Base-by-base conservation (phyloP, 352 stramenopile species). In the Pelagophyceae sp. region DNA sequence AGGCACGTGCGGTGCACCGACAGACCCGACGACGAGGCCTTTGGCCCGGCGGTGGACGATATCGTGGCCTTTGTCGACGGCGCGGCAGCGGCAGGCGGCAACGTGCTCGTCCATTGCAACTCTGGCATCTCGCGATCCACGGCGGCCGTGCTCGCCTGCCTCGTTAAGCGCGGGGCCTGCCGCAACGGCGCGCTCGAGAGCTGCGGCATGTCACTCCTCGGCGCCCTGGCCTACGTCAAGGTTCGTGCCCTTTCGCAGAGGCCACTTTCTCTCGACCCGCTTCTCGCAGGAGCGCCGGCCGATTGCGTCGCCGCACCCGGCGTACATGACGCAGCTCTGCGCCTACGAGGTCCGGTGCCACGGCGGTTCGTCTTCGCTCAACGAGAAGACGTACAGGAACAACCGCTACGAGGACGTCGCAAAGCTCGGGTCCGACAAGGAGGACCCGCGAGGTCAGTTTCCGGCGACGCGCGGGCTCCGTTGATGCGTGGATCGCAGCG, bases 21-120 rank as follows among this genome's bases (percentile, higher is more conserved):
- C 72, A 58, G 50, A 38, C n/a, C 54, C 0, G 75, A 37, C 38
- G 77, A 75, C 2, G n/a, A n/a, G n/a, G 25, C 63, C 60, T 67
- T 78, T n/a, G 33, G 60, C 1, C 70, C n/a, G 38, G 23, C 75
- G 23, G 6, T 80, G 6, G 51, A 77, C 35, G 33, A 65, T 2
- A 37, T 60, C 72, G 60, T 78, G 5, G 72, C 23, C 40, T 80
- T 78, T 32, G 75, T 80, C 32, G 58, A 74, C n/a, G 11, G 38
- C 27, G 77, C 65, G 25, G 20, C 27, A 2, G 1, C 1, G 33
- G 32, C 11, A 0, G 19, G 32, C 2, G 77, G 77, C 58, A 58
- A 37, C n/a, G 77, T 80, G 20, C 77, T 75, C 32, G 64, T 80
- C 20, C 67, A 74, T 37, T 74, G 67, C 67, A 74, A 74, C 67